Base-by-base conservation (phyloP, 225 moss, liverwort and hornwort genomes). In the Antitrichia curtipendula region DNA sequence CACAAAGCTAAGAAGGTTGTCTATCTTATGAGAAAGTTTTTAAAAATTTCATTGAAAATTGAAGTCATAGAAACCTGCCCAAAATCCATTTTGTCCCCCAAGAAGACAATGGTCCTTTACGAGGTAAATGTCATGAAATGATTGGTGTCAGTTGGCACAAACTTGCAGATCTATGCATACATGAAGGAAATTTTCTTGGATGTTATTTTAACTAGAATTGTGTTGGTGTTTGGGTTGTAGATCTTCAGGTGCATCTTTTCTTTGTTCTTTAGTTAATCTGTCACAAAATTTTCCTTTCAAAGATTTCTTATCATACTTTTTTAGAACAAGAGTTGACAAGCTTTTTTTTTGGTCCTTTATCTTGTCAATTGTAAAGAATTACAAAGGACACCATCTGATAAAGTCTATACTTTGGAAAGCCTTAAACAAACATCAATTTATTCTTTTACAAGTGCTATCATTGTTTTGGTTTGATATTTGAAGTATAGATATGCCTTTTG, bases 81-180 rank as follows among this genome's bases (percentile, higher is more conserved):
- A n/a, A n/a, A n/a, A n/a, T n/a, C n/a, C n/a, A n/a, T n/a, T n/a
- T n/a, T n/a, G n/a, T n/a, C n/a, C n/a, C n/a, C n/a, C n/a, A n/a
- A n/a, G n/a, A n/a, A n/a, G n/a, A n/a, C n/a, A n/a, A n/a, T n/a
- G n/a, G n/a, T n/a, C n/a, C n/a, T n/a, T n/a, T n/a, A n/a, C n/a
- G n/a, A n/a, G n/a, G n/a, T n/a, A n/a, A n/a, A n/a, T 98, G 95
- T 86, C 98, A 98, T 88, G 95, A 98, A 86, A 95, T 95, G 88
- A 95, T 98, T 63, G 98, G 97, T 90, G 97, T 97, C 86, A 95
- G 97, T n/a, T 98, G 98, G 98, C 96, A 96, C 71, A 98, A 98
- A 88, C 95, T 98, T 56, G 98, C 95, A 52, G 97, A 98, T 91
- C 88, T 98, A 61, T 97, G 90, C 73, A 95, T 98, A 80, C 95